Conservation (phyloP, 2,329 filamentous ascomycete genomes). For the Intubia oerlemansii region DNA sequence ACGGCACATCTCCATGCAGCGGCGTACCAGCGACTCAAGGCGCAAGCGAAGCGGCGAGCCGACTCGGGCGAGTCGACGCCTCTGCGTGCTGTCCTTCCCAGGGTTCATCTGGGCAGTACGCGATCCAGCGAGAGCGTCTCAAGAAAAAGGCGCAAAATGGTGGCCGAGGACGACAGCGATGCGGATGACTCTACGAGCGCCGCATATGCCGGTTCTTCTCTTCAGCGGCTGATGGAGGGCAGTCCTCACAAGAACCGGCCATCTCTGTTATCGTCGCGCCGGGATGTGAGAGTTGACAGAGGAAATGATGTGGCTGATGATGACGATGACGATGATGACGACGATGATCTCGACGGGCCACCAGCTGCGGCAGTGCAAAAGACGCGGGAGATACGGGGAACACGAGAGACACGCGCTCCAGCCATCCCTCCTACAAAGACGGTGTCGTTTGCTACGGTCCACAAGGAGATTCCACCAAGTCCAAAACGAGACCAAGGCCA, state of each 20-base stretch:
- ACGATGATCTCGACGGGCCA: slow-evolving; percentile 6
- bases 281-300: too few species aligned
- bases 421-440: neutral
- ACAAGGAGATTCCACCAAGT: neutral
- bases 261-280: too few species aligned
- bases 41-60: slow-evolving; percentile 20
- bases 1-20: slow-evolving; percentile 58
- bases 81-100: too few species aligned
- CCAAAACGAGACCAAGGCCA: neutral
- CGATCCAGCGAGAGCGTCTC: too few species aligned
- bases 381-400: too few species aligned
- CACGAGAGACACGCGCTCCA: too few species aligned
- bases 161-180: slow-evolving; percentile 15
- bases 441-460: slow-evolving; percentile 1
- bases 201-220: slow-evolving; percentile 16
- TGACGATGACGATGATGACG: slow-evolving; percentile 2
- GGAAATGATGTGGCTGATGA: too few species aligned
- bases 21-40: slow-evolving; percentile 50
- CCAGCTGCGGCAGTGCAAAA: too few species aligned
- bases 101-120: too few species aligned
- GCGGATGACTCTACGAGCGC: too few species aligned
- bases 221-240: slow-evolving; percentile 22
- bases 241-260: slow-evolving; percentile 11
- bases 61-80: slow-evolving; percentile 17
- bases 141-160: slow-evolving; percentile 14